Evolutionary conservation across 2,329 filamentous ascomycete genomes (phyloP), one percentile per base, ranked within the genome.

Genomic region (Phyllosticta ampelicida): DNA sequence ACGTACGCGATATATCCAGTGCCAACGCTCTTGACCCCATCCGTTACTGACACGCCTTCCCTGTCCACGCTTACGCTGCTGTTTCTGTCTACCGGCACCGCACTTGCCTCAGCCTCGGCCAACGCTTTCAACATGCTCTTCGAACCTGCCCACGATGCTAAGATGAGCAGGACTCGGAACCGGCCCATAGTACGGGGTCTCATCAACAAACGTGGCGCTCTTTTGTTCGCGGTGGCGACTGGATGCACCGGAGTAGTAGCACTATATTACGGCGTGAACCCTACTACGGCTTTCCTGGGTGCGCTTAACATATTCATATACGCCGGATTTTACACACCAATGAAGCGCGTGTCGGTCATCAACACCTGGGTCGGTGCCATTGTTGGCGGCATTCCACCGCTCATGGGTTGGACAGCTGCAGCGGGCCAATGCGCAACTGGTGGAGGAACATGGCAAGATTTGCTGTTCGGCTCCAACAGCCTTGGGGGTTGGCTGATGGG

Each of bases 121-220:
- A 99, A 99, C 70, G 84, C 94, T 1, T 79, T 97, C 63, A 99
- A 99, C 73, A 99, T 99, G 94, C 84, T 96, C 60, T 90, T 96
- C 73, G 94, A 99, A 73, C 88, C 86, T 9, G 80, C 85, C 60
- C 91, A 91, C 68, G 94, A 99, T 71, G 89, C 90, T 51, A 84
- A 87, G 66, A 99, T 99, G 94, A 85, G 82, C 36, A 84, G 94
- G n/a, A 99, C 94, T 1, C 82, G 89, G 26, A 96, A 96, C 65
- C 77, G 94, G 4, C 94, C 94, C 0, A 78, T 99, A 0, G 94
- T 96, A 3, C 83, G 94, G 53, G 84, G 84, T 8, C 81, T 99
- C 1, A 78, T 99, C 48, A 85, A 84, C 36, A 79, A 79, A 4
- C 81, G 84, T 26, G 83, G 81, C 18, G 94, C 94, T 3, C 74